A percentile compares a stretch with the other conserved stretches of the same genome.
phyloP scores from a whole-genome alignment of 441 rosid genomes.

The Biscutella laevigata region DNA sequence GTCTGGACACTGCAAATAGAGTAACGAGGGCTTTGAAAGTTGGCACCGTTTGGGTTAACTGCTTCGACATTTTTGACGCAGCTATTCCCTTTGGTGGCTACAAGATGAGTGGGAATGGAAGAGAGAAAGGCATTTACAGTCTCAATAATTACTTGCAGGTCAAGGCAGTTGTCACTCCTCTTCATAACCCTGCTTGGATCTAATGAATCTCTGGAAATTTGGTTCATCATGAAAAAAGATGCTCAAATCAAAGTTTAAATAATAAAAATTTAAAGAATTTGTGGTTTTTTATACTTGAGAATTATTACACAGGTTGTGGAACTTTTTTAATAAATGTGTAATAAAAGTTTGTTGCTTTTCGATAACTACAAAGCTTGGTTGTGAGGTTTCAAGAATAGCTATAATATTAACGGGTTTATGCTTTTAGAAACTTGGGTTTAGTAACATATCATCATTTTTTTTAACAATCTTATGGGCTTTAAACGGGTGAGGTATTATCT shows the following conservation, averaged over 20 bases:
- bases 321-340: neutral
- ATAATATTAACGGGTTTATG: no score
- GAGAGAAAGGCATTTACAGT: conserved; percentile 85
- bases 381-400: no score
- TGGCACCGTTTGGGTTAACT: conserved; percentile 82
- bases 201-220: conserved; percentile 19
- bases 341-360: no score
- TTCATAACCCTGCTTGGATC: conserved; percentile 74
- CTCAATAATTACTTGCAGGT: conserved; percentile 75
- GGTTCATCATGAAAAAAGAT: neutral
- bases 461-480: no score
- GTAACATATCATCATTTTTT: no score
- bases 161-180: conserved; percentile 68
- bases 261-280: neutral
- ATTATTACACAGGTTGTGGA: neutral
- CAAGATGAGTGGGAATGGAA: conserved; percentile 82
- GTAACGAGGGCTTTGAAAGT: conserved; percentile 53
- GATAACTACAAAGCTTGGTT: no score
- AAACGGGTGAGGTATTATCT: no score
- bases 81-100: conserved; percentile 86
- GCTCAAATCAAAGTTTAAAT: neutral
- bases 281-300: neutral
- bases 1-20: conserved; percentile 52
- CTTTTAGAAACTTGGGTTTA: no score
- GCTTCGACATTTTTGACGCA: conserved; percentile 79